phyloP scores from a whole-genome alignment of 164 flowering plant species.

The Chimonanthus salicifolius region DNA sequence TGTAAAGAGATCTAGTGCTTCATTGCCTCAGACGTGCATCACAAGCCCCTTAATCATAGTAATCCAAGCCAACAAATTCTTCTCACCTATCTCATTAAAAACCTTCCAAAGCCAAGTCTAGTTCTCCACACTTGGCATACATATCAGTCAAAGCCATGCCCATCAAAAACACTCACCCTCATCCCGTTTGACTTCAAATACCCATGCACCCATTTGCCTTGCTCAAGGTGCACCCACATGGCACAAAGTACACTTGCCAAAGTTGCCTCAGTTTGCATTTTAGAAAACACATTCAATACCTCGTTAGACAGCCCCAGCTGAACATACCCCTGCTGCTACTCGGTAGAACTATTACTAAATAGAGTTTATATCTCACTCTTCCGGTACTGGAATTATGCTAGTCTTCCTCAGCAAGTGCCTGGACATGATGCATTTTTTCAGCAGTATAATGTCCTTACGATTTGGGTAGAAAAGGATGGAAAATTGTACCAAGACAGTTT shows the following conservation, averaged over 20 bases:
- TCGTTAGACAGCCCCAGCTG: slow-evolving; percentile 20
- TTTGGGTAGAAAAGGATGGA: too few species aligned
- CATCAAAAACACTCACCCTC: slow-evolving; percentile 16
- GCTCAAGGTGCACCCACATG: slow-evolving; percentile 25
- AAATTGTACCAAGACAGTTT: too few species aligned
- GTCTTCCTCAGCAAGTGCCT: too few species aligned
- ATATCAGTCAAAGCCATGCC: slow-evolving; percentile 32
- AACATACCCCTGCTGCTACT: slow-evolving; percentile 15
- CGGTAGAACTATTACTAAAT: too few species aligned
- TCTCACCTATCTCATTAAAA: slow-evolving; percentile 26
- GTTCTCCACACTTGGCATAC: slow-evolving; percentile 29
- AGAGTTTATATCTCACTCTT: too few species aligned
- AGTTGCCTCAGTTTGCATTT: slow-evolving; percentile 24
- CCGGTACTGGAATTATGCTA: too few species aligned
- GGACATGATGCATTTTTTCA: too few species aligned
- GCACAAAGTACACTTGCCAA: slow-evolving; percentile 26
- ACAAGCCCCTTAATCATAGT: slow-evolving; percentile 32
- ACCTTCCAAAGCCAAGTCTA: slow-evolving; percentile 26
- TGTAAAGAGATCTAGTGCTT: slow-evolving; percentile 19
- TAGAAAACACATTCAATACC: slow-evolving; percentile 20
- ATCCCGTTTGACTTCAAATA: slow-evolving; percentile 21
- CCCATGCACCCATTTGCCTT: slow-evolving; percentile 33
- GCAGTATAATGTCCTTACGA: too few species aligned
- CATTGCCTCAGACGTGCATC: slow-evolving; percentile 28
- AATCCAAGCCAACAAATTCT: slow-evolving; percentile 29